Evolutionary conservation across 2,329 filamentous ascomycete genomes (phyloP).

Genomic region (Rhynchosporium graminicola): DNA sequence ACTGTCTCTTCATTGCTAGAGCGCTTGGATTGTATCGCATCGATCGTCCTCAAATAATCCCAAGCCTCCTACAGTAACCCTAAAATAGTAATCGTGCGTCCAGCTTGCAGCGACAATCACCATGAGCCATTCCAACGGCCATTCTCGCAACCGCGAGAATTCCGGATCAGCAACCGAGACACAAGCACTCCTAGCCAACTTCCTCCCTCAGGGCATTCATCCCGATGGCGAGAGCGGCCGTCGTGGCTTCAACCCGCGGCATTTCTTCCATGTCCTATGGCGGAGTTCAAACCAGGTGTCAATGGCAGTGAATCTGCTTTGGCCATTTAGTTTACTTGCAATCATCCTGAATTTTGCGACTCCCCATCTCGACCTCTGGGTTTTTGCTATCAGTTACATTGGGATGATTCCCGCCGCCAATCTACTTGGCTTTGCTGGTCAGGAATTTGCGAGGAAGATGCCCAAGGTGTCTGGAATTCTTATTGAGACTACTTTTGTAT

Average conservation of each 20-base stretch:
- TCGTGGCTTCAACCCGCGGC: slow-evolving; percentile 61
- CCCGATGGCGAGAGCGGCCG: slow-evolving; percentile 68
- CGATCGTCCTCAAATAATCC: background rate
- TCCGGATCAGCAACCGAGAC: slow-evolving; percentile 9
- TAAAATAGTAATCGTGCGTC: background rate
- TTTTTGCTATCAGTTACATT: slow-evolving; percentile 72
- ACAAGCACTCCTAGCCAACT: slow-evolving; percentile 7
- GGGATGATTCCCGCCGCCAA: slow-evolving; percentile 79
- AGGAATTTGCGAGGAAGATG: slow-evolving; percentile 71
- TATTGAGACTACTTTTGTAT: slow-evolving; percentile 56
- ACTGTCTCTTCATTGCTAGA: background rate
- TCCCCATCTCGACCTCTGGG: slow-evolving; percentile 59
- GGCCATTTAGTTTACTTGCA: slow-evolving; percentile 71
- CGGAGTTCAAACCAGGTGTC: slow-evolving; percentile 64
- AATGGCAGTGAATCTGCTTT: slow-evolving; percentile 67
- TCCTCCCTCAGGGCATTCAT: slow-evolving; percentile 38
- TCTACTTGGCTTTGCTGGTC: slow-evolving; percentile 71
- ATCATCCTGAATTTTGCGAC: slow-evolving; percentile 60
- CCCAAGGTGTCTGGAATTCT: slow-evolving; percentile 70
- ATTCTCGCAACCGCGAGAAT: background rate
- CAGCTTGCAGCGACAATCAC: background rate
- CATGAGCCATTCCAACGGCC: slow-evolving; percentile 13
- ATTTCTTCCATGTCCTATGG: slow-evolving; percentile 65
- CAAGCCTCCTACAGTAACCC: no score
- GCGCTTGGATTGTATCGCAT: background rate